Evolutionary conservation across 345 rosid genomes (phyloP).

Genomic region (Toxicodendron radicans): DNA sequence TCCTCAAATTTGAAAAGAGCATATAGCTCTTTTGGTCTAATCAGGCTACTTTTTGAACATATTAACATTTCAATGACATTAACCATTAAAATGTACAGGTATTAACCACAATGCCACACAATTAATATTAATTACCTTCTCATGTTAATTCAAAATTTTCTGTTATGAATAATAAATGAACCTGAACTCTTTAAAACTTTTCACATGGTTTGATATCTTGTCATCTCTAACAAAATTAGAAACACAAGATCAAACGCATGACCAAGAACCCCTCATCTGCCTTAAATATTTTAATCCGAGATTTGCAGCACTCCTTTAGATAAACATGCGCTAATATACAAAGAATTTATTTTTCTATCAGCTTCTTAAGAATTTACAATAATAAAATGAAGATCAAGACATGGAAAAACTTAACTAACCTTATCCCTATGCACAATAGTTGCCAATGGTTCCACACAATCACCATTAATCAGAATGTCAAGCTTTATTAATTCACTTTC

Average conservation of each 20-base stretch:
- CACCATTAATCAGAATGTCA: slow-evolving; percentile 86
- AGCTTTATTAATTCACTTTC: slow-evolving; percentile 85
- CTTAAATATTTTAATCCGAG: neutral
- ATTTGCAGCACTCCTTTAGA: neutral
- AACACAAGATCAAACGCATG: neutral
- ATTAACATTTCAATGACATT: neutral
- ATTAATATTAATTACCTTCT: neutral
- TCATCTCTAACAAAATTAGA: neutral
- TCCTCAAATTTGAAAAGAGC: neutral
- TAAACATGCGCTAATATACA: neutral
- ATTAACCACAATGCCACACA: neutral
- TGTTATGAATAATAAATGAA: neutral
- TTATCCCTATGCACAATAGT: slow-evolving; percentile 94
- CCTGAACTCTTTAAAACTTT: neutral
- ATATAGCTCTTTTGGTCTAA: neutral
- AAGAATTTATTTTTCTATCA: neutral
- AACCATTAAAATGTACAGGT: neutral
- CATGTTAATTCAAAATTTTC: neutral
- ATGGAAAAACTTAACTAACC: slow-evolving; percentile 37
- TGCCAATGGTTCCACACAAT: slow-evolving; percentile 83
- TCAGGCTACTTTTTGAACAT: neutral
- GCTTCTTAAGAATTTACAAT: neutral
- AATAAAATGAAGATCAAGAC: neutral
- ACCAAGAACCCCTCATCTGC: neutral
- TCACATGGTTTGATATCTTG: neutral